A percentile compares a stretch with the other conserved stretches of the same genome.
phyloP scores from a whole-genome alignment of 108 stramenopile genomes.

The Pseudonitzschia delicatissima region DNA sequence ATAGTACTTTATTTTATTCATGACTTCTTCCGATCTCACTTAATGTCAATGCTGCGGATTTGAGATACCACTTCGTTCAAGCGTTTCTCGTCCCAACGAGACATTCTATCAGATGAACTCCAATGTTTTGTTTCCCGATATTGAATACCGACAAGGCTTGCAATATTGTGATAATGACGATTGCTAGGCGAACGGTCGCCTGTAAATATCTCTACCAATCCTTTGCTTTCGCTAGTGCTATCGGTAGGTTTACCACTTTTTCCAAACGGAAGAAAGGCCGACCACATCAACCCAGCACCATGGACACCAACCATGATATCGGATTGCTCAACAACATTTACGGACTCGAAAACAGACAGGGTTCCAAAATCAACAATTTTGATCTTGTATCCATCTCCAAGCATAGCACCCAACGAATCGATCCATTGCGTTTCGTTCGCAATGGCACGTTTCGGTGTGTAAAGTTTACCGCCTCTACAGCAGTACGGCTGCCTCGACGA shows the following conservation, averaged over 20 bases:
- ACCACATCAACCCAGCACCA: conserved; percentile 1
- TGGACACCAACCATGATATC: not conserved
- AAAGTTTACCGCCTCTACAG: not conserved
- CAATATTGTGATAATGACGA: conserved; percentile 1
- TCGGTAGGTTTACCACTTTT: not conserved
- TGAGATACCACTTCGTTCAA: too few species aligned
- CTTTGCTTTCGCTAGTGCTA: not conserved
- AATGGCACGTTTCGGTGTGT: not conserved
- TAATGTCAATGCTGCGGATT: too few species aligned
- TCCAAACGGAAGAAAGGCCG: not conserved
- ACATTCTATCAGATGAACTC: too few species aligned
- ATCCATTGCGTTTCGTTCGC: not conserved
- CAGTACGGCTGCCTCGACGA: not conserved
- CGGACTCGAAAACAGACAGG: not conserved
- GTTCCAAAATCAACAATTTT: not conserved
- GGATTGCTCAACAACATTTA: not conserved
- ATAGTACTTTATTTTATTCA: too few species aligned
- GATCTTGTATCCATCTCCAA: not conserved
- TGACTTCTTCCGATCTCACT: too few species aligned
- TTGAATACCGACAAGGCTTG: not conserved
- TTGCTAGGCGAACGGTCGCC: not conserved
- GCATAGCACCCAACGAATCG: not conserved
- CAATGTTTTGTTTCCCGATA: too few species aligned
- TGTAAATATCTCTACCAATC: not conserved
- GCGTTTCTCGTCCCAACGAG: too few species aligned